Evolutionary conservation across 306 rosid genomes (phyloP).

Genomic region (Cicer judaicum): DNA sequence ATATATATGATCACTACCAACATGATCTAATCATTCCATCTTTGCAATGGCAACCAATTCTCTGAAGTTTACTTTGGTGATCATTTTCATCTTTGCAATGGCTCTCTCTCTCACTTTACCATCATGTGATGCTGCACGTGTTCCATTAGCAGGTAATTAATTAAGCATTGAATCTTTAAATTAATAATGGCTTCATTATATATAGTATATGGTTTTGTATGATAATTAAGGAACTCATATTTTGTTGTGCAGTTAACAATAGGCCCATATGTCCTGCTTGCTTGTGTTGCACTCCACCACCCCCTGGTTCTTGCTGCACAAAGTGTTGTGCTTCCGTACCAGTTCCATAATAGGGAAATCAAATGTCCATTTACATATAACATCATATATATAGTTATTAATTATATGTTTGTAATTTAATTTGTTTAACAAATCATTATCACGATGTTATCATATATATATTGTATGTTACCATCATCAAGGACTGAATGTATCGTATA

Average conservation of each 20-base stretch:
- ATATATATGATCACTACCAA: not conserved
- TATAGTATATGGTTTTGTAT: not conserved
- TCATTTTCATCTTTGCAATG: constrained; percentile 49
- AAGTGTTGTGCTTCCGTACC: constrained; percentile 54
- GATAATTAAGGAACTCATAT: not conserved
- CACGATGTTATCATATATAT: not conserved
- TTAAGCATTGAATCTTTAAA: not conserved
- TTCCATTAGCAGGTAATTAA: constrained; percentile 6
- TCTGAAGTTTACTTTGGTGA: constrained; percentile 40
- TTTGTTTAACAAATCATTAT: not conserved
- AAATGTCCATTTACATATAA: not conserved
- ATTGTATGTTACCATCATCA: not conserved
- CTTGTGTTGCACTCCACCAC: constrained; percentile 45
- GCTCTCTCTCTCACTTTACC: constrained; percentile 45
- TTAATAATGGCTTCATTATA: not conserved
- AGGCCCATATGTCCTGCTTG: constrained; percentile 18
- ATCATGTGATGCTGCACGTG: constrained; percentile 31
- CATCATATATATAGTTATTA: not conserved
- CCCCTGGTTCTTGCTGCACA: constrained; percentile 53
- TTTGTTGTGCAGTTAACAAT: constrained; percentile 6
- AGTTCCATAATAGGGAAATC: not conserved
- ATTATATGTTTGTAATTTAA: not conserved
- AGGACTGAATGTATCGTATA: not conserved
- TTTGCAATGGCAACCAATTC: constrained; percentile 43
- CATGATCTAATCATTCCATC: not conserved